Base-by-base conservation (phyloP, 352 stramenopile genomes). In the Phytophthora foliorum region DNA sequence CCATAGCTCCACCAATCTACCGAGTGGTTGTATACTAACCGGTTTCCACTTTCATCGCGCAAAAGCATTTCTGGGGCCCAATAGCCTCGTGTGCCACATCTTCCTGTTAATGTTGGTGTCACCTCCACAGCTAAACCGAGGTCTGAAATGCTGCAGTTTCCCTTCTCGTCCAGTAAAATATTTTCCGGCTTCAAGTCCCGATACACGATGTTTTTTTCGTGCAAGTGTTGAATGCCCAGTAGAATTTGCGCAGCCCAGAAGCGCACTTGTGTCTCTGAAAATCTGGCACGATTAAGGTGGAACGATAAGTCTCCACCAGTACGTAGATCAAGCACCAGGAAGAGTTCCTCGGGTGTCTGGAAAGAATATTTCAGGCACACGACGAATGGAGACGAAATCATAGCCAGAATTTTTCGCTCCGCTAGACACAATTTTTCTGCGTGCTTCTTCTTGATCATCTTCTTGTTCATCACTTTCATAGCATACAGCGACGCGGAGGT, bases 1-100 rank as follows among this genome's bases (percentile, higher is more conserved):
- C 97, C 97, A 75, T 98, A 99, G 68, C 93, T 98, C 86, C 98
- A 99, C 95, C 96, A 99, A 82, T 99, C 97, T 13, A 99, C 97
- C 6, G 86, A 77, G 36, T 98, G 86, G 68, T 92, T 91, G 75
- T 99, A 99, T n/a, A 86, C 79, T 71, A 97, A 94, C 53, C 94
- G 84, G 63, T 98, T 97, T 6, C 96, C 97, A 53, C 84, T 90
- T 46, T 88, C 79, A 57, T 99, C 92, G 14, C 91, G 84, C 31
- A 91, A 67, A 31, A 99, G 74, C 97, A 99, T 99, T 81, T 99
- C 97, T 24, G 97, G 97, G 10, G 97, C 95, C 97, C 97, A 99
- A 77, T 99, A 94, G 2, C 87, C 87, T 53, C 87, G 76, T 13
- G 87, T 94, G 7, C 87, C 87, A 27, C 87, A 93, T 14, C 87